Evolutionary conservation across 2,329 filamentous ascomycete species (phyloP), one percentile per base, ranked within the genome.

Genomic region (Cladosporium sp.): DNA sequence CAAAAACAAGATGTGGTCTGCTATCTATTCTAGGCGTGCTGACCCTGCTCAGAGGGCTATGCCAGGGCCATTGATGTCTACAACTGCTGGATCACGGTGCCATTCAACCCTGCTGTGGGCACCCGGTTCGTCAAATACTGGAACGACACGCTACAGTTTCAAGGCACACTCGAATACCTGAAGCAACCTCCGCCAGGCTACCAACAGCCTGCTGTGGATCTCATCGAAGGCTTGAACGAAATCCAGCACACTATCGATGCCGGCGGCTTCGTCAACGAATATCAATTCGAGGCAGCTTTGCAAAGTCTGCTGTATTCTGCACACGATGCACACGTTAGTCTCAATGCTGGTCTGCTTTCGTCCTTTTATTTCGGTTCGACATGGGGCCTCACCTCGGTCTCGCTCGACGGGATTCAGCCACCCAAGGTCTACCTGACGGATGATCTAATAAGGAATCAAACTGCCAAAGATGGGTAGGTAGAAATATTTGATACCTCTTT

Each of bases 91-190:
- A 66, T 53, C 4, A 68, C 58, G 15, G 66, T 73, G 4, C 71
- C 72, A 0, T 71, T 76, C 49, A 66, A 72, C 45, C 12, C 61
- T 3, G 69, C 66, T 9, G 64, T 69, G 4, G 71, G 68, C 2
- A 57, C 61, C 18, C 57, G 66, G 6, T 69, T 74, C 49, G 39
- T 74, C 5, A 51, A 61, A 12, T 73, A 74, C 49, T 68, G 67
- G 35, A 69, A 69, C 46, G 64, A 69, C 18, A 71, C 67, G 0
- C 51, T 74, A 3, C 64, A 70, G 49, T 69, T 69, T 33, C 68
- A 72, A 47, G 67, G 60, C 35, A 69, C 68, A 1, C 43, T 68
- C 8, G 57, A 60, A 11, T 69, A 66, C 49, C 60, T 72, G 15
- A 65, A 65, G 27, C 53, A 62, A 19, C 68, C 68, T 0, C 66